Conservation (phyloP, 768 basidiomycete species). For the Amanita rimosa region DNA sequence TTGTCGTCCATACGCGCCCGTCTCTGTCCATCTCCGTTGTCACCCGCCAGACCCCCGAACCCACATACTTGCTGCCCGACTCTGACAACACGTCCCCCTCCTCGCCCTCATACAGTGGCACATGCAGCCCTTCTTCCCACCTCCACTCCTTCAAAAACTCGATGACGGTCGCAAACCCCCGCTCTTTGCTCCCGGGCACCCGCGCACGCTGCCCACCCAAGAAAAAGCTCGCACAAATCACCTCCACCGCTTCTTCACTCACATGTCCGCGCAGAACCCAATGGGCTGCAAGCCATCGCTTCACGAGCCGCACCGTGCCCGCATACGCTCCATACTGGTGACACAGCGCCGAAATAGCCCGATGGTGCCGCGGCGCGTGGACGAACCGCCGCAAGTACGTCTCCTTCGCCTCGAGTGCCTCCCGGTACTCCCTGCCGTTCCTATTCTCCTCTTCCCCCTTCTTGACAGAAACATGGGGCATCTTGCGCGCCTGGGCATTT, state of each 20-base stretch:
- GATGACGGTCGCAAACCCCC: constrained; percentile 68
- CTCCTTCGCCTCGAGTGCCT: constrained; percentile 45
- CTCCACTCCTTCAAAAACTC: constrained; percentile 73
- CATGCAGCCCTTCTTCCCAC: constrained; percentile 64
- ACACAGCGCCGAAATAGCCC: constrained; percentile 65
- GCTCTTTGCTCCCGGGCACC: constrained; percentile 64
- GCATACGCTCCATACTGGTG: constrained; percentile 75
- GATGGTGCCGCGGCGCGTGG: constrained; percentile 76
- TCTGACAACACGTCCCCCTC: constrained; percentile 11
- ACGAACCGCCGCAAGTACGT: constrained; percentile 64
- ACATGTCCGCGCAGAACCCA: constrained; percentile 74
- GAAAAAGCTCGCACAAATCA: constrained; percentile 75
- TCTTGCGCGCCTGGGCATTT: constrained; percentile 27
- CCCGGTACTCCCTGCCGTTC: constrained; percentile 37
- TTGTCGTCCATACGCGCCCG: constrained; percentile 69
- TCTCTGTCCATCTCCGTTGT: constrained; percentile 65
- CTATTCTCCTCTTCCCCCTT: constrained; percentile 19
- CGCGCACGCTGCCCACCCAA: constrained; percentile 10
- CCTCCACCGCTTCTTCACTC: constrained; percentile 69
- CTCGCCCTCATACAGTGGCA: constrained; percentile 52
- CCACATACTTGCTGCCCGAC: neutral
- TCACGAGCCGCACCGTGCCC: constrained; percentile 77
- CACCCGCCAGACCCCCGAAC: constrained; percentile 57
- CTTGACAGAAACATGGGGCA: constrained; percentile 26
- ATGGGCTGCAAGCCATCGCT: constrained; percentile 89